A percentile compares a stretch with the other conserved stretches of the same genome.
Evolutionary conservation across 495 filamentous ascomycete genomes (phyloP).

Genomic region (Letharia columbiana): DNA sequence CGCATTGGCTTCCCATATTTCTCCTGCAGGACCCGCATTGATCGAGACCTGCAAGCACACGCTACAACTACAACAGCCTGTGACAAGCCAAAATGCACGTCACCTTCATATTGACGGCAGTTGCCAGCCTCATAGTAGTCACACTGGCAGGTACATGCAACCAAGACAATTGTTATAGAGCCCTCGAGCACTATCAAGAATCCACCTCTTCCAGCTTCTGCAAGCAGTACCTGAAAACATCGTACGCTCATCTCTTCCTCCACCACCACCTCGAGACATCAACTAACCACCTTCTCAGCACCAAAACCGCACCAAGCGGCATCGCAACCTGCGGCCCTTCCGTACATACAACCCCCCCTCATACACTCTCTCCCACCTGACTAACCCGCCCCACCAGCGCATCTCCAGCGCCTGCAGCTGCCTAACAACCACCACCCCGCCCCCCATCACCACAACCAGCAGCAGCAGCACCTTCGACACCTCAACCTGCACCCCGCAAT

Average conservation of each 20-base stretch:
- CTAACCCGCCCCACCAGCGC: background rate
- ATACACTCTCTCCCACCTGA: background rate
- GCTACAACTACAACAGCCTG: background rate
- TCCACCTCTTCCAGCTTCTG: background rate
- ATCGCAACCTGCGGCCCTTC: background rate
- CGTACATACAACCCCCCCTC: background rate
- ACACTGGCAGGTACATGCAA: background rate
- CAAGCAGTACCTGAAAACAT: conserved; percentile 4
- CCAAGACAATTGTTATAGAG: conserved; percentile 10
- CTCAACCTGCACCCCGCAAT: conserved; percentile 13
- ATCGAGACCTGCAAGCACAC: background rate
- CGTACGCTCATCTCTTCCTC: background rate
- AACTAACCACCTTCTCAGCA: background rate
- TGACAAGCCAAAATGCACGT: background rate
- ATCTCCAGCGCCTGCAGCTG: conserved; percentile 12
- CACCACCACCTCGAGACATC: background rate
- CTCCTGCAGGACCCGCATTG: background rate
- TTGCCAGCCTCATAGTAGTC: background rate
- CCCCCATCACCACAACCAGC: background rate
- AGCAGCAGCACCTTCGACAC: background rate
- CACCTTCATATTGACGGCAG: background rate
- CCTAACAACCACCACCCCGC: background rate
- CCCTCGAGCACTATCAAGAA: conserved; percentile 1
- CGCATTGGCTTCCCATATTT: background rate
- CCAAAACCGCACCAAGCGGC: background rate